Percentiles rank a stretch among this genome's conserved stretches.
Conservation (phyloP, 352 stramenopile species). For the Globisporangium camurandrum region DNA sequence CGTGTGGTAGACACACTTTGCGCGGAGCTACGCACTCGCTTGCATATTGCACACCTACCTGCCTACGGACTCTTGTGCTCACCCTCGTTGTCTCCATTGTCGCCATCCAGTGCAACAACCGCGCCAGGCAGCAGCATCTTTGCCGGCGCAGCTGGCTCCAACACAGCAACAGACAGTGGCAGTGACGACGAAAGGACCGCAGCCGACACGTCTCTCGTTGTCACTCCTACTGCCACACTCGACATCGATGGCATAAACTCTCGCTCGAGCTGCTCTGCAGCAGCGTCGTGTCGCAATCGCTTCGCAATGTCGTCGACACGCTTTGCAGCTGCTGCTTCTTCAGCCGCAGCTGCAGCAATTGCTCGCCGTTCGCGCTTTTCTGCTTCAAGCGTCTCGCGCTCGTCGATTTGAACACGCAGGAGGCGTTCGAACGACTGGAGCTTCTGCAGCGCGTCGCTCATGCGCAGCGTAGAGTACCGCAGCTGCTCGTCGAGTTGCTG, state of each 20-base stretch:
- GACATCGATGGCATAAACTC: neutral
- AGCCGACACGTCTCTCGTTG: neutral
- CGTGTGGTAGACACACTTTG: neutral
- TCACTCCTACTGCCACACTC: no score
- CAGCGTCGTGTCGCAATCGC: no score
- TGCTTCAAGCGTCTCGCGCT: slow-evolving; percentile 5
- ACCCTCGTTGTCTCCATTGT: neutral
- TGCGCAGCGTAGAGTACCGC: slow-evolving; percentile 18
- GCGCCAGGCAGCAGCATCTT: slow-evolving; percentile 14
- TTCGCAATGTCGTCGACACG: no score
- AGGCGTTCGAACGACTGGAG: slow-evolving; percentile 32
- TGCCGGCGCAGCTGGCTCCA: neutral
- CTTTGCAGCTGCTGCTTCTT: neutral
- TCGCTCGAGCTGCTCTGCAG: neutral
- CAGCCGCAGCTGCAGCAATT: neutral
- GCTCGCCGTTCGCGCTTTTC: neutral
- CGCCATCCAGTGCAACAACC: slow-evolving; percentile 10
- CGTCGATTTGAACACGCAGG: slow-evolving; percentile 24
- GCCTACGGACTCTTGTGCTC: neutral
- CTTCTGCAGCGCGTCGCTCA: slow-evolving; percentile 25
- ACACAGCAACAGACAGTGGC: neutral
- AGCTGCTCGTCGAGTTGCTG: slow-evolving; percentile 38
- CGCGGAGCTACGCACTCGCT: no score
- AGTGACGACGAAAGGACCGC: neutral
- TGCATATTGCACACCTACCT: no score